phyloP scores from a whole-genome alignment of 2,329 filamentous ascomycete genomes.

The Fusarium solani-melongenae region DNA sequence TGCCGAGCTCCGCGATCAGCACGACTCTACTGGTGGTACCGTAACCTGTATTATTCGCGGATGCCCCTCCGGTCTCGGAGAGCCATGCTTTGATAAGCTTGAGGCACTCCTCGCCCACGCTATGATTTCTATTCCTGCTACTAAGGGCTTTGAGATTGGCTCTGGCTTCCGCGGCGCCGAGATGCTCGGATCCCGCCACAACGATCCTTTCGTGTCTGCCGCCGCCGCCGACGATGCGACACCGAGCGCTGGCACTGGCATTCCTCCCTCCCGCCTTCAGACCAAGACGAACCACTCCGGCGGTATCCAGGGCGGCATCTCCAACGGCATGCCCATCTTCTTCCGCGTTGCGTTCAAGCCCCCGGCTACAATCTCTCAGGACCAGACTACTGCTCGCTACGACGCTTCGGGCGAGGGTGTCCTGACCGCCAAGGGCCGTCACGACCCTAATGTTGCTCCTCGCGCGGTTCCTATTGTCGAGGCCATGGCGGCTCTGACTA shows the following conservation, averaged over 20 bases:
- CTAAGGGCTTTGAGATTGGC: no score
- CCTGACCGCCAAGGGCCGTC: conserved; percentile 89
- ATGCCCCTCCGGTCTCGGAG: no score
- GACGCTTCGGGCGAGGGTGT: conserved; percentile 76
- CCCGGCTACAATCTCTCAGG: conserved; percentile 89
- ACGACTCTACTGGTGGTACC: no score
- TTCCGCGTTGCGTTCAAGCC: conserved; percentile 96
- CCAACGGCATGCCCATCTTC: conserved; percentile 92
- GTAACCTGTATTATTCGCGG: no score
- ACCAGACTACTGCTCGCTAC: conserved; percentile 85
- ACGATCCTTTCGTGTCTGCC: conserved; percentile 69
- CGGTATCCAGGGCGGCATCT: conserved; percentile 93
- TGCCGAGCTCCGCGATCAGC: no score
- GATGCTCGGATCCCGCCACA: conserved; percentile 67
- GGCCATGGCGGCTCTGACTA: conserved; percentile 85
- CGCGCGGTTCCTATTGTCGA: conserved; percentile 89
- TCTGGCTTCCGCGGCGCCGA: no score
- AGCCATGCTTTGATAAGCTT: no score
- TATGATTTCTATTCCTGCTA: no score
- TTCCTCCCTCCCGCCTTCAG: conserved; percentile 65
- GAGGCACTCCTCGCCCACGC: no score
- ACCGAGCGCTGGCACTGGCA: conserved; percentile 52
- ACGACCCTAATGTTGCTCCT: conserved; percentile 92
- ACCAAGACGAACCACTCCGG: conserved; percentile 96
- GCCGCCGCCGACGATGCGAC: conserved; percentile 56